Percentiles rank a stretch among this genome's conserved stretches.
phyloP scores from a whole-genome alignment of 148 eudicot species.

The Pouteria glomerata region DNA sequence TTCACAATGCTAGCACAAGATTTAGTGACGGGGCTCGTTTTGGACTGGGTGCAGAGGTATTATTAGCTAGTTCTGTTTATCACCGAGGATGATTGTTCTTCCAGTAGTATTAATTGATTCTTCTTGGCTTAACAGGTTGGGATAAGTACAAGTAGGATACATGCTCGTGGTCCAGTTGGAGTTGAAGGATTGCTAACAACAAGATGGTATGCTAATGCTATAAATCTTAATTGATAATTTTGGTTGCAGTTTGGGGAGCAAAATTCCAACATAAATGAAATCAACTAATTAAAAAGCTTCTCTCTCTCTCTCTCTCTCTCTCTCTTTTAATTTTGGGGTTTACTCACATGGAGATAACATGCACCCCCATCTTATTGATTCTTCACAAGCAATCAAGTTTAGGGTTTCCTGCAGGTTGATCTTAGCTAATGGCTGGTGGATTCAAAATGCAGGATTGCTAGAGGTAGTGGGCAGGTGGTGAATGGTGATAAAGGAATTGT shows the following conservation, averaged over 20 bases:
- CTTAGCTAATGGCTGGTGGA: background rate
- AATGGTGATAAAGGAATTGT: constrained; percentile 70
- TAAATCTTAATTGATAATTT: background rate
- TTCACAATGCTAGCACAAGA: constrained; percentile 95
- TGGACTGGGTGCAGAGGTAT: constrained; percentile 97
- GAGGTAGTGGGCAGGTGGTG: constrained; percentile 85
- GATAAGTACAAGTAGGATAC: constrained; percentile 93
- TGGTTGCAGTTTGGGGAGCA: background rate
- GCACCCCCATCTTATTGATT: no score
- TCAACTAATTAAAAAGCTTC: background rate
- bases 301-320: no score
- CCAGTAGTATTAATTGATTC: no score
- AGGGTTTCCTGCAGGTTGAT: background rate
- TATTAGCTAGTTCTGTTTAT: background rate
- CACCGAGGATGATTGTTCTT: no score
- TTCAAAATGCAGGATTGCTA: constrained; percentile 55
- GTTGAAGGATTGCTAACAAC: constrained; percentile 96
- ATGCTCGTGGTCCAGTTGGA: constrained; percentile 98
- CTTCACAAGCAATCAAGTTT: background rate
- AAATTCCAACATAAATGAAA: background rate
- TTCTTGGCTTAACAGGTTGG: constrained; percentile 65
- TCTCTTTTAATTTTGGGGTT: no score
- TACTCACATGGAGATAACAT: no score
- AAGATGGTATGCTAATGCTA: constrained; percentile 53
- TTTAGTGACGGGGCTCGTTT: constrained; percentile 95